Base-by-base conservation (phyloP, 2,329 filamentous ascomycete species). In the Pezicula carpinea region DNA sequence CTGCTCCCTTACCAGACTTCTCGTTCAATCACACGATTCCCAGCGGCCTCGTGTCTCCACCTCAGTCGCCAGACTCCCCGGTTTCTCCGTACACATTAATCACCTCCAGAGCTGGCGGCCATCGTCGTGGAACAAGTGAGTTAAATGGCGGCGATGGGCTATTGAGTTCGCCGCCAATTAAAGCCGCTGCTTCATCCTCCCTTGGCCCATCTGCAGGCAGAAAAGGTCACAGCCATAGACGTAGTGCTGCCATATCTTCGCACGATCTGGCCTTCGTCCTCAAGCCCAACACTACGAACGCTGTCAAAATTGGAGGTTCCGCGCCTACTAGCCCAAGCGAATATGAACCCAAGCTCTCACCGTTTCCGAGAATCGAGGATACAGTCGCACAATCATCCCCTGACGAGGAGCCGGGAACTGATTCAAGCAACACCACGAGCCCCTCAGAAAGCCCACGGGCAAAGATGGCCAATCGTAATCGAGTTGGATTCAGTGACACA, bases 401-500 rank as follows among this genome's bases (percentile, higher is more conserved):
- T 33, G 43, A 51, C 7, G 33, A 39, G 31, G 44, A 50, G 17
- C 17, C 39, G 19, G 46, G 49, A 13, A 36, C 39, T 10, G 29
- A 32, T 46, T 15, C 44, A 8, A 5, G 36, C 21, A 29, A 40
- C 23, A 32, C 26, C 39, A 29, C 19, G 39, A 52, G 39, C n/a
- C 46, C 50, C 38, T 26, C 44, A 8, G 38, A 22, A 21, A 51
- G 40, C 39, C 43, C 54, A 23, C 39, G 54, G 3, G 38, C 49
- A 8, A 60, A 53, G 40, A 19, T 49, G 18, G 23, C 56, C 17
- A 74, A 76, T 4, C 78, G 82, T 50, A 77, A 82, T 35, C 76
- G 86, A 11, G 89, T 95, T 39, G 87, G 86, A 1, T 95, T 95
- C 61, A 89, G 87, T 1, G 89, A 95, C 53, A 87, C 81, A 10